Percentiles rank a stretch among this genome's conserved stretches.
Evolutionary conservation across 116 monocot genomes (phyloP).

Genomic region (Papilionanthe hybrid): DNA sequence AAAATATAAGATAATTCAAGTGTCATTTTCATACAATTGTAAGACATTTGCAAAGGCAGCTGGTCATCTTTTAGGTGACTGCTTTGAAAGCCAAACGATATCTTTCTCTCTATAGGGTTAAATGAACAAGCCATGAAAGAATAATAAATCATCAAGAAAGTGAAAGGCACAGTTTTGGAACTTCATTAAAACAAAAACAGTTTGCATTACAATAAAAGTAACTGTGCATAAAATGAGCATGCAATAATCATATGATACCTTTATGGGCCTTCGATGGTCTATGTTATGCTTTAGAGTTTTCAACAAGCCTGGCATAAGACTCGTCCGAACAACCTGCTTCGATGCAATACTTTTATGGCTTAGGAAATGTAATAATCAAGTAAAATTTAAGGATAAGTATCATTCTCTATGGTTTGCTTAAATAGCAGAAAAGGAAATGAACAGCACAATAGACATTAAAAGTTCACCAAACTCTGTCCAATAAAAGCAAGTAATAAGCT

Average conservation of each 20-base stretch:
- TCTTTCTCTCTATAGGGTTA: background rate
- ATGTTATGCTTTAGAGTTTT: constrained; percentile 65
- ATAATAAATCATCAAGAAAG: background rate
- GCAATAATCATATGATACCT: constrained; percentile 22
- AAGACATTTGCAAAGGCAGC: too few relatives aligned
- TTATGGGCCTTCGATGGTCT: constrained; percentile 60
- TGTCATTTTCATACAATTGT: too few relatives aligned
- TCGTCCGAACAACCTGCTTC: constrained; percentile 61
- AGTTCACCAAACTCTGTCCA: background rate
- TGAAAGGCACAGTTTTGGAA: too few relatives aligned
- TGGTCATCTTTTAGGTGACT: too few relatives aligned
- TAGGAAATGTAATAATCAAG: constrained; percentile 5
- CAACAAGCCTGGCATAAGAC: constrained; percentile 58
- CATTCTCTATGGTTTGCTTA: background rate
- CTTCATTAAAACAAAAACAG: background rate
- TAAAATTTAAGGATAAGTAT: background rate
- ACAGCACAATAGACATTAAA: background rate
- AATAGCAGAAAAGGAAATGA: background rate
- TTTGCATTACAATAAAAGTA: background rate
- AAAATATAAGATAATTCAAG: too few relatives aligned
- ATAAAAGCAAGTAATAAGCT: background rate
- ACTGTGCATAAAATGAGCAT: background rate
- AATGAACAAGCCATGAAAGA: background rate
- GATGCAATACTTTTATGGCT: background rate
- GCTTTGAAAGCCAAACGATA: background rate